phyloP scores from a whole-genome alignment of 1,284 basidiomycete species.

The Moesziomyces antarcticus region DNA sequence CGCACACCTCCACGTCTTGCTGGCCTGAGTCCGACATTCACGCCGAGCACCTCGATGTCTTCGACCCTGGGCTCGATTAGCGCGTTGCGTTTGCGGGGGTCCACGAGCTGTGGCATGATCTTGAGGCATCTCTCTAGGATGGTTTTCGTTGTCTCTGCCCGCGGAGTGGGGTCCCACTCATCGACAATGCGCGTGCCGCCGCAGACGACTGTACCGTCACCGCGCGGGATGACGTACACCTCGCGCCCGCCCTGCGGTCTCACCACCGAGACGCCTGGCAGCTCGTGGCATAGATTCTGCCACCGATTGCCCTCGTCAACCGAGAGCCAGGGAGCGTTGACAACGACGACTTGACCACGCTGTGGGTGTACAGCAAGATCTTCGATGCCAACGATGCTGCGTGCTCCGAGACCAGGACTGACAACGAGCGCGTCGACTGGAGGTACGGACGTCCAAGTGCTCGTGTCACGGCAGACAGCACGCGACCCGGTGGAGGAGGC shows the following conservation, averaged over 20 bases:
- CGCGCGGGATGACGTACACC: conserved; percentile 57
- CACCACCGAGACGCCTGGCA: conserved; percentile 36
- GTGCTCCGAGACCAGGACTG: conserved; percentile 53
- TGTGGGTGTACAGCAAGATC: conserved; percentile 45
- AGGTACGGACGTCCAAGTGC: not conserved
- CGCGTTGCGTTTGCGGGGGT: conserved; percentile 7
- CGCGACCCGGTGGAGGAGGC: not conserved
- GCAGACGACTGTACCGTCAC: conserved; percentile 55
- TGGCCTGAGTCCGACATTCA: conserved; percentile 57
- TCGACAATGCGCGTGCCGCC: conserved; percentile 57
- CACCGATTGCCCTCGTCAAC: not conserved
- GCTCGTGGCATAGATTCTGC: conserved; percentile 3
- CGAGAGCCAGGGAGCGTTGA: conserved; percentile 55
- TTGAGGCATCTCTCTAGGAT: conserved; percentile 48
- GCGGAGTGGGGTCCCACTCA: conserved; percentile 33
- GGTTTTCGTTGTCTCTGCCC: conserved; percentile 41
- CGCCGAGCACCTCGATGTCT: conserved; percentile 44
- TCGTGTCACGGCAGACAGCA: not conserved
- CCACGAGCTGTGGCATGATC: conserved; percentile 34
- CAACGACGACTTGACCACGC: conserved; percentile 57
- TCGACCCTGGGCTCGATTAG: conserved; percentile 18
- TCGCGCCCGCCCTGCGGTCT: conserved; percentile 47
- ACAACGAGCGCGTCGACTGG: conserved; percentile 36
- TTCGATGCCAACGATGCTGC: conserved; percentile 28
- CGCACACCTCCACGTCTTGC: conserved; percentile 47